Evolutionary conservation across 495 filamentous ascomycete species (phyloP).

Genomic region (Penicillium fimorum): DNA sequence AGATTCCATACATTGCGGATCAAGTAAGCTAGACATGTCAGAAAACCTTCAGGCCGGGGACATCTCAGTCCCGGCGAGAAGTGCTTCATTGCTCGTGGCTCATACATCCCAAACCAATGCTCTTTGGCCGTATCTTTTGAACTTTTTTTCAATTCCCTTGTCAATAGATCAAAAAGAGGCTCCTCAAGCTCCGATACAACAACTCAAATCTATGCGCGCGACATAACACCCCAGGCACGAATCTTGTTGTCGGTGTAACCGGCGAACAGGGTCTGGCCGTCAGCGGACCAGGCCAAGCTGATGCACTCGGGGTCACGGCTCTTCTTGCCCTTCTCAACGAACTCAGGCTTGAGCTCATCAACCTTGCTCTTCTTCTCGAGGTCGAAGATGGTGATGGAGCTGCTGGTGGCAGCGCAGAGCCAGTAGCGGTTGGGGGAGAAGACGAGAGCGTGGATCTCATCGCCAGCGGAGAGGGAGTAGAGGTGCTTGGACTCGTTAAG

Average conservation of each 20-base stretch:
- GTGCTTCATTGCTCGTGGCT: slow-evolving; percentile 52
- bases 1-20: slow-evolving; percentile 43
- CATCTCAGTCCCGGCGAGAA: slow-evolving; percentile 19
- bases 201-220: slow-evolving; percentile 48
- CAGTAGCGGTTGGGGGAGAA: slow-evolving; percentile 99
- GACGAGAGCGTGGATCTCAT: slow-evolving; percentile 99
- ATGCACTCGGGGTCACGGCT: slow-evolving; percentile 98
- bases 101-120: slow-evolving; percentile 51
- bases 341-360: slow-evolving; percentile 99
- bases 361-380: slow-evolving; percentile 99
- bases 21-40: slow-evolving; percentile 41
- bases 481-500: slow-evolving; percentile 99
- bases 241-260: slow-evolving; percentile 99
- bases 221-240: slow-evolving; percentile 98
- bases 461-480: slow-evolving; percentile 98
- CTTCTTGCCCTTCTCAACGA: slow-evolving; percentile 97
- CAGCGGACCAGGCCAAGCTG: slow-evolving; percentile 92
- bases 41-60: slow-evolving; percentile 33
- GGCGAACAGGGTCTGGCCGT: slow-evolving; percentile 98
- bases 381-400: slow-evolving; percentile 99
- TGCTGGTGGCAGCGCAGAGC: slow-evolving; percentile 96
- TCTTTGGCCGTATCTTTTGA: slow-evolving; percentile 37
- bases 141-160: slow-evolving; percentile 37
- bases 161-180: slow-evolving; percentile 37
- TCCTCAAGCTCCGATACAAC: slow-evolving; percentile 24